Percentiles rank a stretch among this genome's conserved stretches.
These are phyloP conservation scores for Acanthamoeba sp. DNA, from an alignment of 208 protist species.

Conservation along the genomic window DNA sequence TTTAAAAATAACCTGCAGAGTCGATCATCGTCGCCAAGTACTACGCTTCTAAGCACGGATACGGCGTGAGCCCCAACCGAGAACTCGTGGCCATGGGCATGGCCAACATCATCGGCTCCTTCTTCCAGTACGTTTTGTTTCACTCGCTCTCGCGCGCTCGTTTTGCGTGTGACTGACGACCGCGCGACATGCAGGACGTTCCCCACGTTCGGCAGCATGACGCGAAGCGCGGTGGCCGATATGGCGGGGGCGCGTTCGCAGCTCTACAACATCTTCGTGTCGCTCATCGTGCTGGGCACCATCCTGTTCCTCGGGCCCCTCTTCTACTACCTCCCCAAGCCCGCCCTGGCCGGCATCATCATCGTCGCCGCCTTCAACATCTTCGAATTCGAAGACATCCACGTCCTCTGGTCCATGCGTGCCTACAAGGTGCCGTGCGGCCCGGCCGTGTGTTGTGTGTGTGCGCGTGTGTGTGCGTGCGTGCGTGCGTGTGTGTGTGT, in stretches of 20 bases:
- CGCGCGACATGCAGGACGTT: too few relatives aligned
- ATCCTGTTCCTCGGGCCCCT: constrained; percentile 66
- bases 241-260: constrained; percentile 72
- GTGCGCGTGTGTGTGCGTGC: too few relatives aligned
- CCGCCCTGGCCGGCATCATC: constrained; percentile 76
- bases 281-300: constrained; percentile 2
- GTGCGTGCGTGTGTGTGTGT: too few relatives aligned
- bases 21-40: constrained; percentile 67
- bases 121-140: constrained; percentile 81
- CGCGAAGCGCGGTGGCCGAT: constrained; percentile 78
- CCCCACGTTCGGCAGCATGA: constrained; percentile 69
- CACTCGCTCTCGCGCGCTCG: constrained; percentile 65
- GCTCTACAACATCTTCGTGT: constrained; percentile 59
- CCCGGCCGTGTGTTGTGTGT: too few relatives aligned
- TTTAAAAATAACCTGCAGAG: too few relatives aligned
- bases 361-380: constrained; percentile 51
- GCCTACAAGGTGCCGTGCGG: constrained; percentile 27
- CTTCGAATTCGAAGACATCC: constrained; percentile 45
- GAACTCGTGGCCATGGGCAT: constrained; percentile 81
- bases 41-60: constrained; percentile 31
- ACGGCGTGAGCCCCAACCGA: constrained; percentile 21
- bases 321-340: constrained; percentile 78
- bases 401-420: neutral
- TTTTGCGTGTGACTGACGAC: neutral
- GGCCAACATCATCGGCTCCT: constrained; percentile 79